Conservation (phyloP, 495 filamentous ascomycete genomes). For the Ramalina peruviana region DNA sequence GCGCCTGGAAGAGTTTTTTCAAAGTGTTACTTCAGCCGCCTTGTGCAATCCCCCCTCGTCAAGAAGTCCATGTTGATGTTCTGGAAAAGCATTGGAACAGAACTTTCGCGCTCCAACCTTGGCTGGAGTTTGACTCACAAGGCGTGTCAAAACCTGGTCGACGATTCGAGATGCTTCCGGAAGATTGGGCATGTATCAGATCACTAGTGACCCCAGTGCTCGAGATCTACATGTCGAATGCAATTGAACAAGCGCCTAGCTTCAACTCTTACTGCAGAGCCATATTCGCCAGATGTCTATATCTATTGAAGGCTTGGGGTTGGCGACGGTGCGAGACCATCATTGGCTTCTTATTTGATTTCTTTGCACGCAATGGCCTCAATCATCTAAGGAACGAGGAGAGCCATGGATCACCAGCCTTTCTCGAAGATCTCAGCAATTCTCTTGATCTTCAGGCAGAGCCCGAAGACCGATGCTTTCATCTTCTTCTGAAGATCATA, state of each 20-base stretch:
- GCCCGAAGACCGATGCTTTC: slow-evolving; percentile 71
- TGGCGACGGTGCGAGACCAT: slow-evolving; percentile 72
- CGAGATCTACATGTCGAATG: slow-evolving; percentile 44
- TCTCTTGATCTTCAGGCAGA: slow-evolving; percentile 46
- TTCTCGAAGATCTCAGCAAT: slow-evolving; percentile 57
- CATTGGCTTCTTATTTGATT: slow-evolving; percentile 74
- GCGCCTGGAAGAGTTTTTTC: too few species aligned
- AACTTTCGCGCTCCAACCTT: slow-evolving; percentile 62
- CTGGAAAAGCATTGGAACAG: slow-evolving; percentile 62
- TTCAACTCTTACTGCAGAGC: slow-evolving; percentile 74
- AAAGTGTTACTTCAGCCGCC: background rate
- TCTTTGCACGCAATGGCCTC: slow-evolving; percentile 66
- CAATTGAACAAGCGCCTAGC: slow-evolving; percentile 37
- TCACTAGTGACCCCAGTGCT: slow-evolving; percentile 51
- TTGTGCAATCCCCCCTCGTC: slow-evolving; percentile 17
- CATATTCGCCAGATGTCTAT: slow-evolving; percentile 60
- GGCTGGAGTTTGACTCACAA: slow-evolving; percentile 56
- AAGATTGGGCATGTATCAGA: slow-evolving; percentile 65
- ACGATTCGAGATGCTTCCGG: slow-evolving; percentile 37
- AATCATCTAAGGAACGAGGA: slow-evolving; percentile 67
- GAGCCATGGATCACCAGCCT: slow-evolving; percentile 57
- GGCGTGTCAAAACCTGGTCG: slow-evolving; percentile 46
- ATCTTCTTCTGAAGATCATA: slow-evolving; percentile 81
- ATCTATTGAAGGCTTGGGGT: slow-evolving; percentile 67
- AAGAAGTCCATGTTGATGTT: slow-evolving; percentile 30